These are phyloP conservation scores for Apiospora aurea DNA, from an alignment of 2,329 filamentous ascomycete species.

Conservation along the genomic window DNA sequence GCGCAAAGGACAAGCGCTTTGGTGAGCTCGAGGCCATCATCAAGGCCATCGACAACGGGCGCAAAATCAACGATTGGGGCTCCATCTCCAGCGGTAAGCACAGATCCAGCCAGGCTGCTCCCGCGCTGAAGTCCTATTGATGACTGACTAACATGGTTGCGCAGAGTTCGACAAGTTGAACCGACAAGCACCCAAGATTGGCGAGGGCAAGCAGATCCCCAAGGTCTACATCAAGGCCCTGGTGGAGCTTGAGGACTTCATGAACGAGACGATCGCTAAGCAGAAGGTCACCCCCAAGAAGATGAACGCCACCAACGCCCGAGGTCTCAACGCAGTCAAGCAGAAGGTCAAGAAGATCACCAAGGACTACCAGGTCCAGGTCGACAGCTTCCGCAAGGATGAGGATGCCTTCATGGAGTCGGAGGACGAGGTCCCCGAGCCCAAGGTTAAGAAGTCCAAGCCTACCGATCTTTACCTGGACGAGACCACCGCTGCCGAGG, in stretches of 20 bases:
- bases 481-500: slow-evolving; percentile 35
- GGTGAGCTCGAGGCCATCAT: slow-evolving; percentile 93
- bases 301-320: slow-evolving; percentile 96
- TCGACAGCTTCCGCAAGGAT: slow-evolving; percentile 85
- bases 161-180: slow-evolving; percentile 95
- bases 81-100: slow-evolving; percentile 84
- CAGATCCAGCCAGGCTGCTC: neutral
- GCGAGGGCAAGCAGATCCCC: slow-evolving; percentile 78
- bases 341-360: slow-evolving; percentile 99
- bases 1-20: slow-evolving; percentile 95
- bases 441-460: slow-evolving; percentile 61
- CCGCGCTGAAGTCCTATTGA: slow-evolving; percentile 3
- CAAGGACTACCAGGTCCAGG: slow-evolving; percentile 88
- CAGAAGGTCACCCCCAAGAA: slow-evolving; percentile 97
- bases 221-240: slow-evolving; percentile 94
- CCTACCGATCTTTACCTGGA: slow-evolving; percentile 58
- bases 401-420: slow-evolving; percentile 90
- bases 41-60: slow-evolving; percentile 90
- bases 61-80: slow-evolving; percentile 98
- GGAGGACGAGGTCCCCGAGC: slow-evolving; percentile 71
- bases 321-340: slow-evolving; percentile 95
- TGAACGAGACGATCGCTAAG: slow-evolving; percentile 93
- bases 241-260: slow-evolving; percentile 90
- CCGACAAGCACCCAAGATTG: slow-evolving; percentile 81
- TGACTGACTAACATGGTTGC: slow-evolving; percentile 23